Base-by-base conservation (phyloP, 108 stramenopile species). In the Aurantiochytrium sp. region DNA sequence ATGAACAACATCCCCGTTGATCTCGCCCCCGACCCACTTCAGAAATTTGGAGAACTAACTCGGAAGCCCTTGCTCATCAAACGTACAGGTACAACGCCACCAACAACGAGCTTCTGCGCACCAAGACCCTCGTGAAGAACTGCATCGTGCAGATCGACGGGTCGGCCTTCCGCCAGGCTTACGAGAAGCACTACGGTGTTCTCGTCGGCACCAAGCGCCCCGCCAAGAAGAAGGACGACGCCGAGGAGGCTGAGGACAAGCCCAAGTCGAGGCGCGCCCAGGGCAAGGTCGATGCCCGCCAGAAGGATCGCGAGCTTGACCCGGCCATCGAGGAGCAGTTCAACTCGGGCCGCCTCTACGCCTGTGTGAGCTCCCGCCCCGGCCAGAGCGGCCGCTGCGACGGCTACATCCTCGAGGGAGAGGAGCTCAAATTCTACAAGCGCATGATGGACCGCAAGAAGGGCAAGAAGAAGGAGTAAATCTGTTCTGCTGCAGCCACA, bases 41-140 rank as follows among this genome's bases (percentile, higher is more conserved):
- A n/a, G n/a, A n/a, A n/a, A n/a, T n/a, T n/a, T n/a, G n/a, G n/a
- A n/a, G n/a, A n/a, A n/a, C n/a, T n/a, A n/a, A n/a, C n/a, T n/a
- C n/a, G n/a, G n/a, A n/a, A n/a, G n/a, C n/a, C n/a, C n/a, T n/a
- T n/a, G n/a, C n/a, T n/a, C n/a, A n/a, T n/a, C n/a, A 52, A 52
- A 65, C 19, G 10, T 65, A 4, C 59, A 65, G 59, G 41, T 99
- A 98, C 97, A 99, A 99, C 91, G 96, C 98, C 69, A 97, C 98
- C 91, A 99, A 99, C 95, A 99, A 99, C 96, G 99, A 99, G 92
- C 93, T 99, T 89, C 98, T 99, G 87, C 97, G 99, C 90, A 99
- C 99, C 91, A 99, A 99, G 97, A 99, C 99, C 12, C 95, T 99
- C 24, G 99, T 99, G 52, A 99, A 99, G 96, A 97, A 97, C 59